These are phyloP conservation scores for Jackrogersella multiformis DNA, from an alignment of 495 filamentous ascomycete species.

Conservation along the genomic window DNA sequence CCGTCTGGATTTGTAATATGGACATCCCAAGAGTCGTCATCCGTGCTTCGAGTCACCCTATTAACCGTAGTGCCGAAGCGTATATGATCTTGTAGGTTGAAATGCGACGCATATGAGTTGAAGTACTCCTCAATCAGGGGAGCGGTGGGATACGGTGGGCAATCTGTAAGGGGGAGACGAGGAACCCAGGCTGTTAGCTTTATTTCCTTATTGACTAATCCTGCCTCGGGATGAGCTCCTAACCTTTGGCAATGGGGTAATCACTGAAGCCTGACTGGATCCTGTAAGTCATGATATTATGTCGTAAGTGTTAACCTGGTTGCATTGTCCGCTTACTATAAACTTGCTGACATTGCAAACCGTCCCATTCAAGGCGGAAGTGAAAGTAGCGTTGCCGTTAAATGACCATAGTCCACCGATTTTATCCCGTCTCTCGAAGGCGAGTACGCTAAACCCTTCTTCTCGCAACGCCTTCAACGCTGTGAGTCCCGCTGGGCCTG, in stretches of 20 bases:
- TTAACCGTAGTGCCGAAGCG: constrained; percentile 20
- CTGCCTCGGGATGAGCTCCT: neutral
- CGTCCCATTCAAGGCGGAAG: constrained; percentile 27
- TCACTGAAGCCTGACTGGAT: constrained; percentile 30
- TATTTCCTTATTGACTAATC: neutral
- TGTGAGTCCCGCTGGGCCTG: constrained; percentile 32
- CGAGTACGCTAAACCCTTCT: constrained; percentile 34
- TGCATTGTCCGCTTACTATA: constrained; percentile 10
- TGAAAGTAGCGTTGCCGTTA: constrained; percentile 6
- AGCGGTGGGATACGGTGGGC: constrained; percentile 16
- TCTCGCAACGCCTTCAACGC: constrained; percentile 33
- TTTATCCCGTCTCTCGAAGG: constrained; percentile 34
- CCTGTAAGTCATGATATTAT: neutral
- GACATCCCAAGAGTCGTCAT: constrained; percentile 18
- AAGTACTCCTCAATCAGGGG: constrained; percentile 20
- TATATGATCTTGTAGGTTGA: constrained; percentile 17
- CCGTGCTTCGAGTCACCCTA: constrained; percentile 16
- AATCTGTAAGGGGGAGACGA: neutral
- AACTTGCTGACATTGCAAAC: constrained; percentile 35
- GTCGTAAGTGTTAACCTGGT: neutral
- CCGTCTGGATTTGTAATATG: constrained; percentile 16
- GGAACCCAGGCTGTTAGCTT: neutral
- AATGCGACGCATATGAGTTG: constrained; percentile 23
- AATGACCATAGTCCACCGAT: constrained; percentile 39
- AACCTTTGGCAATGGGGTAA: constrained; percentile 24